Evolutionary conservation across 2,329 filamentous ascomycete species (phyloP).

Genomic region (Biscogniauxia sp.): DNA sequence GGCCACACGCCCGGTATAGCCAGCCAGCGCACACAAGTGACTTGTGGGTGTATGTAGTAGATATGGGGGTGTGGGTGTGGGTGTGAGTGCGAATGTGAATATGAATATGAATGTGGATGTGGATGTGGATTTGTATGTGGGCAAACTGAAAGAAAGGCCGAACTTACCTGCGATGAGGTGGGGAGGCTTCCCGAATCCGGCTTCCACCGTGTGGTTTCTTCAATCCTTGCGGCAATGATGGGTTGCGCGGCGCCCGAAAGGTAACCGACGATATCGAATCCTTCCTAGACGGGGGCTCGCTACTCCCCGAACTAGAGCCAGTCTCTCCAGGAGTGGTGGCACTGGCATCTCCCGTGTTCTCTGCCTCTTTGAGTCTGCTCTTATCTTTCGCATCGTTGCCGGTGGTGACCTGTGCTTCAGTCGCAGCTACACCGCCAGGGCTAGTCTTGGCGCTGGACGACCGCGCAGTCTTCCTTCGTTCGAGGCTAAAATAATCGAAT

Average conservation of each 20-base stretch:
- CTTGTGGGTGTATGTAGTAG: neutral
- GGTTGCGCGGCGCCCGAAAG: conserved; percentile 44
- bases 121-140: neutral
- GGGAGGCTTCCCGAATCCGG: conserved; percentile 46
- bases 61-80: neutral
- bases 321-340: conserved; percentile 36
- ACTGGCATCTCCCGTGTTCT: conserved; percentile 31
- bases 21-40: neutral
- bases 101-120: conserved; percentile 5
- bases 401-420: conserved; percentile 1
- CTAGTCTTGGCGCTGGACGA: conserved; percentile 6
- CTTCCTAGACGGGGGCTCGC: conserved; percentile 39
- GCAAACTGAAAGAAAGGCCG: conserved; percentile 5
- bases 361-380: conserved; percentile 24
- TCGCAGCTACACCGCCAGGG: neutral
- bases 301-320: conserved; percentile 35
- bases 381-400: conserved; percentile 14
- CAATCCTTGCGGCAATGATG: conserved; percentile 46
- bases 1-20: neutral
- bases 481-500: conserved; percentile 28
- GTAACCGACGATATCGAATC: conserved; percentile 47
- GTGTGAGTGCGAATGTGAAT: conserved; percentile 1
- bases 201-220: conserved; percentile 44
- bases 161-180: conserved; percentile 49
- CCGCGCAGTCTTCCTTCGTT: conserved; percentile 18